Percentiles rank a stretch among this genome's conserved stretches.
Conservation (phyloP, 768 basidiomycete species). For the Gymnopilus dilepis region DNA sequence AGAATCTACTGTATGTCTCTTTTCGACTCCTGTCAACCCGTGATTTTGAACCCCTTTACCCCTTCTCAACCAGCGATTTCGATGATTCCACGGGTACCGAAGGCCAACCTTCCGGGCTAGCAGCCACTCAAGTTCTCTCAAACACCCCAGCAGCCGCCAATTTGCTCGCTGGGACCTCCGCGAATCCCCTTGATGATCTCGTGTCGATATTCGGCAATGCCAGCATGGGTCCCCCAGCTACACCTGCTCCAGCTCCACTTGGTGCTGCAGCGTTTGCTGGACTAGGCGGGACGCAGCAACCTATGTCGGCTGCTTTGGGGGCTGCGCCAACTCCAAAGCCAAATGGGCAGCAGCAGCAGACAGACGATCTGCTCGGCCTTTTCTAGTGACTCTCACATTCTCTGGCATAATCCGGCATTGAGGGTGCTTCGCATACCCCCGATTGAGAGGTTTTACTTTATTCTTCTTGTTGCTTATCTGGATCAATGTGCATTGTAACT, state of each 20-base stretch:
- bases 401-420: neutral
- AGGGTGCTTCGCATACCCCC: neutral
- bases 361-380: constrained; percentile 58
- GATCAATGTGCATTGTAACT: neutral
- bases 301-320: constrained; percentile 31
- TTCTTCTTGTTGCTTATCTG: neutral
- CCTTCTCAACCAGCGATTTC: constrained; percentile 64
- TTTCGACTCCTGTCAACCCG: neutral
- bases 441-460: neutral
- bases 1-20: constrained; percentile 76
- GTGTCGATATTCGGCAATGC: constrained; percentile 86
- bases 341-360: constrained; percentile 35
- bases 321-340: constrained; percentile 20
- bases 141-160: constrained; percentile 76
- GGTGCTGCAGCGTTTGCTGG: constrained; percentile 22
- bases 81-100: constrained; percentile 71
- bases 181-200: constrained; percentile 91
- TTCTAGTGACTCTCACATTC: constrained; percentile 43
- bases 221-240: constrained; percentile 33
- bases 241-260: constrained; percentile 27
- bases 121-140: constrained; percentile 75
- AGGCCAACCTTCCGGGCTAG: constrained; percentile 74
- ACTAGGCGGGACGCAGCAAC: constrained; percentile 3
- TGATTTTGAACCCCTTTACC: neutral
- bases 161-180: constrained; percentile 78